Evolutionary conservation across 768 basidiomycete genomes (phyloP).

Genomic region (Dacryopinax primogenitus): DNA sequence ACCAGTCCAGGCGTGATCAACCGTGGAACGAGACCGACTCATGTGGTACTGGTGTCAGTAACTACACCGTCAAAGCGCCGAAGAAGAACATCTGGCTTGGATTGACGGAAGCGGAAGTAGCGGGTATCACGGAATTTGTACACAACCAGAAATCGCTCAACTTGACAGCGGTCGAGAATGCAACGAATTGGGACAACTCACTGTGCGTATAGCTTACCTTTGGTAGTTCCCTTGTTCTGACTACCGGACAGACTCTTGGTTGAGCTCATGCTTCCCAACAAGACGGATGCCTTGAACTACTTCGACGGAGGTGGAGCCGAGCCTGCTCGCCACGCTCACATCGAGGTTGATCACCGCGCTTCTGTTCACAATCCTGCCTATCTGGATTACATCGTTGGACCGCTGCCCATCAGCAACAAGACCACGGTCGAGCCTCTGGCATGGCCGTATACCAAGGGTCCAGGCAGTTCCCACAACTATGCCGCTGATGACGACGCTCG

Average conservation of each 20-base stretch:
- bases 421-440: slow-evolving; percentile 12
- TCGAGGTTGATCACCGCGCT: slow-evolving; percentile 12
- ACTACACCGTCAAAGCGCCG: slow-evolving; percentile 11
- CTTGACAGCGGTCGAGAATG: slow-evolving; percentile 15
- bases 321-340: slow-evolving; percentile 16
- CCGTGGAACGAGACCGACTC: slow-evolving; percentile 3
- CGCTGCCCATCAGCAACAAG: slow-evolving; percentile 16
- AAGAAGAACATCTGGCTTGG: slow-evolving; percentile 16
- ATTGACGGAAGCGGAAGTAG: slow-evolving; percentile 15
- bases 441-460: slow-evolving; percentile 16
- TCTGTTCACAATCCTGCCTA: slow-evolving; percentile 15
- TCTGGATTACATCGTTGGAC: slow-evolving; percentile 20
- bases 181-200: slow-evolving; percentile 10
- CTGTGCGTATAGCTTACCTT: not conserved
- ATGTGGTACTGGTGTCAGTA: not conserved
- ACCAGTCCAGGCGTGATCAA: not conserved
- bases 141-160: slow-evolving; percentile 18
- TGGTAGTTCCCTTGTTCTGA: not conserved
- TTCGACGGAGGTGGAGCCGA: slow-evolving; percentile 8
- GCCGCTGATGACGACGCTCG: slow-evolving; percentile 20
- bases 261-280: slow-evolving; percentile 17
- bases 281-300: slow-evolving; percentile 17
- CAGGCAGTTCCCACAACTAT: slow-evolving; percentile 18
- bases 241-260: slow-evolving; percentile 10
- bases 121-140: slow-evolving; percentile 15